Conservation (phyloP, 106 monocot genomes). For the Amphibolis antarctica region DNA sequence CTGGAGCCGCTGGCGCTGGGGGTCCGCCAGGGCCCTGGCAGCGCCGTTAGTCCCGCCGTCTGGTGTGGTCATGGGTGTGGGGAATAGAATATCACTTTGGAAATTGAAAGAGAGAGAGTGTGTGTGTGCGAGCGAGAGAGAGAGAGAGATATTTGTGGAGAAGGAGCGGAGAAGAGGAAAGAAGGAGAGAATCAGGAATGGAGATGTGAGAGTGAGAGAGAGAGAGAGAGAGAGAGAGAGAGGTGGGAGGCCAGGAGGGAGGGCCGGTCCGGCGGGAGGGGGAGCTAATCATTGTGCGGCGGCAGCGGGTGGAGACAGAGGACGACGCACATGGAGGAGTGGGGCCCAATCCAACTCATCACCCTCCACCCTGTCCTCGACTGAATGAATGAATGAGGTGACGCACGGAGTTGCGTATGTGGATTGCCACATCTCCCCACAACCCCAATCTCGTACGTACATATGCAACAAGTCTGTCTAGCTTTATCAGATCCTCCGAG, state of each 20-base stretch:
- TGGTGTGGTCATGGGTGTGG: slow-evolving; percentile 11
- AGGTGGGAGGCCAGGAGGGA: not conserved
- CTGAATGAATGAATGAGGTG: not conserved
- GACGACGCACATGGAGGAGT: slow-evolving; percentile 36
- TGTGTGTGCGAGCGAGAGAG: not conserved
- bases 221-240: slow-evolving; percentile 7
- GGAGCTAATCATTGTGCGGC: slow-evolving; percentile 42
- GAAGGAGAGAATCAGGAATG: not conserved
- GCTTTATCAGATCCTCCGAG: no score
- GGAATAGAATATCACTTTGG: not conserved
- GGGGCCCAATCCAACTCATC: slow-evolving; percentile 23
- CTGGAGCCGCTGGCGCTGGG: slow-evolving; percentile 4
- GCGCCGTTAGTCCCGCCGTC: slow-evolving; percentile 22
- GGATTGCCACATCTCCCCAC: no score
- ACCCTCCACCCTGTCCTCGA: not conserved
- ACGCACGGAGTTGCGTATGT: not conserved
- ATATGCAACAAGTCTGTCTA: no score
- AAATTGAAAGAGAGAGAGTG: not conserved
- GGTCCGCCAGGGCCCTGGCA: slow-evolving; percentile 18
- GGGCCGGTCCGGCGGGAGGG: not conserved
- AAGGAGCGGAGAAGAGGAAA: not conserved
- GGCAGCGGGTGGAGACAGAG: slow-evolving; percentile 58
- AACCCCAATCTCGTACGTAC: no score
- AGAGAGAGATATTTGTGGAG: not conserved
- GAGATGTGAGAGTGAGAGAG: slow-evolving; percentile 2